A percentile compares a stretch with the other conserved stretches of the same genome.
phyloP scores from a whole-genome alignment of 176 grass and related monocot species.

The Zoysia pacifica region DNA sequence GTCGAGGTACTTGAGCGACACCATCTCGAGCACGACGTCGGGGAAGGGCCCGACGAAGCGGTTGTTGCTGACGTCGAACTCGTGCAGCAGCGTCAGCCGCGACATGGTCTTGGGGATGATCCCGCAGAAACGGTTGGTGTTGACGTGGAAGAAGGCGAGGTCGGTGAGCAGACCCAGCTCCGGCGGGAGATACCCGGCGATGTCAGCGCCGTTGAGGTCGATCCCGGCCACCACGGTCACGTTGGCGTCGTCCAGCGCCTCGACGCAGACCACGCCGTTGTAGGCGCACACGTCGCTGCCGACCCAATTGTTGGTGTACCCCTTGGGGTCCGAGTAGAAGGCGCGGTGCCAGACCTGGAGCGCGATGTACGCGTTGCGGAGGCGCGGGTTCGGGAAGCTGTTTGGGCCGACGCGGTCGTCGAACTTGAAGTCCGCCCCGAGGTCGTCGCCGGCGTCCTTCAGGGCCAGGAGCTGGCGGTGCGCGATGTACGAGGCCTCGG shows the following conservation, averaged over 20 bases:
- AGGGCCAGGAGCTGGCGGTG: slow-evolving; percentile 54
- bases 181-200: slow-evolving; percentile 46
- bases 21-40: slow-evolving; percentile 33
- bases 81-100: slow-evolving; percentile 16
- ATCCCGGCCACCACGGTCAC: slow-evolving; percentile 38
- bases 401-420: slow-evolving; percentile 33
- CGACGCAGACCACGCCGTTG: slow-evolving; percentile 41
- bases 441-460: slow-evolving; percentile 35
- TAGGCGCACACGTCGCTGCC: slow-evolving; percentile 56
- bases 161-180: slow-evolving; percentile 53
- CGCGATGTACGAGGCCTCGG: slow-evolving; percentile 46
- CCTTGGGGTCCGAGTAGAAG: slow-evolving; percentile 63
- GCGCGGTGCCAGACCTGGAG: slow-evolving; percentile 60
- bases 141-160: slow-evolving; percentile 61
- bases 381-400: slow-evolving; percentile 40
- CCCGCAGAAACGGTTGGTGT: slow-evolving; percentile 58
- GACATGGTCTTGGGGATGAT: slow-evolving; percentile 55
- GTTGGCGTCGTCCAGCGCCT: slow-evolving; percentile 36
- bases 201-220: slow-evolving; percentile 56
- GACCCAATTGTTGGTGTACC: slow-evolving; percentile 48
- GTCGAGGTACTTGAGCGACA: slow-evolving; percentile 48
- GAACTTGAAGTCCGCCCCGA: slow-evolving; percentile 42
- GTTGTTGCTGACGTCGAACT: slow-evolving; percentile 58
- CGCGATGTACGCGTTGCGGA: slow-evolving; percentile 55
- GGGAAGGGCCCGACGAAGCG: slow-evolving; percentile 52